A percentile compares a stretch with the other conserved stretches of the same genome.
Evolutionary conservation across 768 basidiomycete genomes (phyloP).

Genomic region (Chalciporus chontae): DNA sequence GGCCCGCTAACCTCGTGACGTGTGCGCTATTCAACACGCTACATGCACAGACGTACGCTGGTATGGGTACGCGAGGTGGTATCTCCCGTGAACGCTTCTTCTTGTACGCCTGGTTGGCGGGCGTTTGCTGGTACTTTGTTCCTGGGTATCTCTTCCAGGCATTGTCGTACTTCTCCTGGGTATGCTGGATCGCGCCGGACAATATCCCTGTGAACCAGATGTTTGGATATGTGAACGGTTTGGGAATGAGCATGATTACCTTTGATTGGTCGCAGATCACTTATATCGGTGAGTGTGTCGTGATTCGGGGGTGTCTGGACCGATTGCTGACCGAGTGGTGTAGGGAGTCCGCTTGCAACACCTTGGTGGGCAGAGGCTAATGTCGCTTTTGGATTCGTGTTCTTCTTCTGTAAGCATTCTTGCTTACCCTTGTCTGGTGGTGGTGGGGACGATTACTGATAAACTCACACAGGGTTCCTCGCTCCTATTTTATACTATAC

Average conservation of each 20-base stretch:
- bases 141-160: conserved; percentile 74
- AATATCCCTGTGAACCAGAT: conserved; percentile 70
- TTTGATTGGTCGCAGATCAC: conserved; percentile 79
- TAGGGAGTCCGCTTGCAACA: conserved; percentile 57
- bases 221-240: conserved; percentile 54
- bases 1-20: conserved; percentile 68
- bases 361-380: conserved; percentile 86
- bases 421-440: conserved; percentile 35
- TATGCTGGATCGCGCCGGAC: conserved; percentile 67
- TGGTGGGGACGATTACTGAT: conserved; percentile 50
- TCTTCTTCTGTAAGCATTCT: conserved; percentile 57
- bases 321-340: neutral
- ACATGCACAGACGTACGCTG: conserved; percentile 50
- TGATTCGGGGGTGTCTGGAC: neutral
- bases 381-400: conserved; percentile 55
- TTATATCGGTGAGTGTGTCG: conserved; percentile 21
- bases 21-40: conserved; percentile 75
- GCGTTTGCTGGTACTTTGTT: conserved; percentile 49
- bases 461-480: conserved; percentile 41
- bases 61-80: conserved; percentile 42
- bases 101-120: conserved; percentile 35
- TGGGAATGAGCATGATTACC: conserved; percentile 72
- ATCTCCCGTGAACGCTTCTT: conserved; percentile 55
- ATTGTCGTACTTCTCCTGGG: conserved; percentile 58
- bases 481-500: conserved; percentile 65